Base-by-base conservation (phyloP, 2,329 filamentous ascomycete species). In the Trichoderma cornu-damae region DNA sequence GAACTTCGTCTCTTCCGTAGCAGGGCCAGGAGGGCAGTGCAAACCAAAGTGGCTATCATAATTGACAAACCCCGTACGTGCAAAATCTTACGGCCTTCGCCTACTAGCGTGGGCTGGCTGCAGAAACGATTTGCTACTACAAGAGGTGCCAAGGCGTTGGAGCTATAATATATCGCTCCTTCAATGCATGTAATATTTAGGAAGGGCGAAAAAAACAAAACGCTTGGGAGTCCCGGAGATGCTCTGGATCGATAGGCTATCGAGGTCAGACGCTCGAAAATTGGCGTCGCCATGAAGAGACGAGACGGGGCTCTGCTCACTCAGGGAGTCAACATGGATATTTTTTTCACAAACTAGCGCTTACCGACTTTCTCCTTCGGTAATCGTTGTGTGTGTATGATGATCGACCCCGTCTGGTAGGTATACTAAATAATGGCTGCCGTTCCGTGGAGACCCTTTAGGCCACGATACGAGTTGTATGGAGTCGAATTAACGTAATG, bases 301-400 rank as follows among this genome's bases (percentile, higher is more conserved):
- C 37, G 16, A 44, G 18, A 28, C 49, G 30, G 30, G 22, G 32
- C 32, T 38, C 52, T 47, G 16, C 28, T 12, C 20, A n/a, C 42
- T 22, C 42, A 32, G 34, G 28, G 24, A 38, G 32, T 30, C 8
- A 20, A 38, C 42, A 30, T 46, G 52, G 52, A 55, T 47, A 26
- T 35, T 26, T 24, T 42, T 49, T 26, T 24, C 16, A 35, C 42
- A 28, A 26, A 16, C 32, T 55, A 55, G 52, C 52, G 52, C 52
- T 55, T 55, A 47, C 52, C 42, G 12, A 24, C 12, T 35, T 32
- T 38, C 37, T 47, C 16, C 12, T 47, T 47, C 32, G 32, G 42
- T 11, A 9, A 16, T 38, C 28, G 32, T 46, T 43, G 20, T 51
- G 18, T 35, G n/a, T n/a, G n/a, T n/a, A n/a, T n/a, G n/a, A 55